phyloP scores from a whole-genome alignment of 352 stramenopile genomes.

The Pythium scleroteichum region DNA sequence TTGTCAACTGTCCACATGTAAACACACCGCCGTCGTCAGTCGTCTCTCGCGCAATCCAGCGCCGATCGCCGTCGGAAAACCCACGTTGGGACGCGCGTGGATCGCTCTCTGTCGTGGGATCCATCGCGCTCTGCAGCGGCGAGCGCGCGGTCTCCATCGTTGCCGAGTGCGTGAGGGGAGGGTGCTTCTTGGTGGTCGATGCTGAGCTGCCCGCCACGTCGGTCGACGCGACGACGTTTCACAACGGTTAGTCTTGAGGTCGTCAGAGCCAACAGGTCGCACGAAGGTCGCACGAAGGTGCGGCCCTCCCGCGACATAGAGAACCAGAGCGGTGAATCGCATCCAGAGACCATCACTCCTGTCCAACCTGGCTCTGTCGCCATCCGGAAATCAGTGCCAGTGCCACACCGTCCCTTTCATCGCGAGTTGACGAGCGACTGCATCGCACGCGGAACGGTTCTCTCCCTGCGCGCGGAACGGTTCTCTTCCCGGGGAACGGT shows the following conservation, averaged over 20 bases:
- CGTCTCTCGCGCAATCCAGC: neutral
- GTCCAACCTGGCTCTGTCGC: neutral
- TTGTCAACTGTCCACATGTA: neutral
- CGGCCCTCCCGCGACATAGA: neutral
- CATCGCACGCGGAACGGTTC: too few relatives aligned
- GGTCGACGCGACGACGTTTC: neutral
- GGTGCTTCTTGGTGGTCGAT: too few relatives aligned
- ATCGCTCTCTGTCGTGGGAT: neutral
- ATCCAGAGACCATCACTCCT: conserved; percentile 16
- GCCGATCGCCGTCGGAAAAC: neutral
- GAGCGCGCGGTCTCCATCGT: conserved; percentile 19
- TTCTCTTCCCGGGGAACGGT: too few relatives aligned
- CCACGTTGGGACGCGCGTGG: conserved; percentile 8
- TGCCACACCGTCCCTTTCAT: too few relatives aligned
- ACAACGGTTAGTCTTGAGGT: neutral
- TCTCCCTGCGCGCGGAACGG: too few relatives aligned
- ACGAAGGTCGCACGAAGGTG: conserved; percentile 18
- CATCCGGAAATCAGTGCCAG: too few relatives aligned
- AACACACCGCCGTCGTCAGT: neutral
- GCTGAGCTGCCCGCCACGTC: neutral
- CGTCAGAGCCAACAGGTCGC: conserved; percentile 5
- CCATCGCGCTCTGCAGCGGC: neutral
- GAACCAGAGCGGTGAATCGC: too few relatives aligned
- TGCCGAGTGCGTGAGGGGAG: too few relatives aligned
- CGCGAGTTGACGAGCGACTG: too few relatives aligned